Evolutionary conservation across 2,329 filamentous ascomycete species (phyloP), one percentile per base, ranked within the genome.

Genomic region (Fusarium austroafricanum): DNA sequence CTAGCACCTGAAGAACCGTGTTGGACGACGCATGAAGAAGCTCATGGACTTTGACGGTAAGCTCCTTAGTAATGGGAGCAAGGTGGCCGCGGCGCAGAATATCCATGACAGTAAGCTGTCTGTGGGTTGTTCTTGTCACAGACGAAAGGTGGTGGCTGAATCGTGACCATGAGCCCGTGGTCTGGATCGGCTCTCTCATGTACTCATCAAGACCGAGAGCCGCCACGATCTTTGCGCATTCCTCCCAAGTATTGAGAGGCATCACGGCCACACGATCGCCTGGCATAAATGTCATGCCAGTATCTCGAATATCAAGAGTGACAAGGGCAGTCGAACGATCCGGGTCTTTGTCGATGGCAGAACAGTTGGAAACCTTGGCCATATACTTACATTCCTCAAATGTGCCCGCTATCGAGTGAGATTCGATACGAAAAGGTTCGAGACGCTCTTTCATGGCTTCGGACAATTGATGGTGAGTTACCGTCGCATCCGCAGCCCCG

Each of bases 311-410:
- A 64, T 86, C 84, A 12, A 86, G 75, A 0, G 82, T 85, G 4
- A 86, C 82, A 65, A 80, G 79, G 1, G 82, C 81, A 53, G 85
- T 84, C 0, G 81, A 82, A 5, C 83, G 76, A 10, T 78, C 77
- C 0, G 78, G 74, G 61, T 87, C 84, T 0, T 75, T 72, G 57
- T 86, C 84, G 26, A 86, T 80, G 11, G 79, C 79, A 1, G 80
- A 79, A 20, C 84, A 77, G 38, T 76, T 77, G 11, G 83, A 72
- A n/a, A 86, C 75, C 17, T 77, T 78, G 1, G 83, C 80, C 45
- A 78, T 77, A 67, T 86, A 86, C 2, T 84, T 81, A 62, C 84
- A 86, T 69, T 87, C 85, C 43, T 84, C 83, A 61, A 86, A 87
- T 0, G 82, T 84, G 0, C 84, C 85, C 9, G 84, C 80, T 82